Base-by-base conservation (phyloP, 2,329 filamentous ascomycete species). In the Colletotrichum eleusines region DNA sequence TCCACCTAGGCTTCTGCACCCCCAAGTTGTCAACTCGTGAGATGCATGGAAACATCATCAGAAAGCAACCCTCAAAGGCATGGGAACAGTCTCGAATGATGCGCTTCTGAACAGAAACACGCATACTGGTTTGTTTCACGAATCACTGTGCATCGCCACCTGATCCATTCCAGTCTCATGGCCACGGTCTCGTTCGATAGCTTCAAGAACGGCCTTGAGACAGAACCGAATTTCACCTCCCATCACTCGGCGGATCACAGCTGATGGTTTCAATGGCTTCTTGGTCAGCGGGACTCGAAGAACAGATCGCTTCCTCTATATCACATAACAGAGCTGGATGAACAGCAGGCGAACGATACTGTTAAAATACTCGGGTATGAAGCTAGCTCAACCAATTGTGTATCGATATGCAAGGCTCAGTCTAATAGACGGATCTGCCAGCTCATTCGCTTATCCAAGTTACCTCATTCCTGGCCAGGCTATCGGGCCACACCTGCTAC, bases 31-130 rank as follows among this genome's bases (percentile, higher is more conserved):
- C 12, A 3, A 1, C 42, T 46, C 6, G 20, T 11, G 18, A 9
- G 18, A 11, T 4, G 42, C 2, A 4, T n/a, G 2, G 8, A 4
- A 11, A 8, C 4, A 9, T 11, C 9, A 9, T n/a, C 6, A n/a
- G 3, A 9, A 1, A 1, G 4, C 4, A 11, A 9, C 14, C 42
- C 5, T 46, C 8, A n/a, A 1, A n/a, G 6, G 8, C 20, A n/a
- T n/a, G 20, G n/a, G 11, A n/a, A 9, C 18, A 20, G 3, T 46
- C 20, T n/a, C 42, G 2, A 3, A n/a, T n/a, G 20, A 20, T n/a
- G 6, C 7, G 0, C 20, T 46, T 9, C 42, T 9, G 8, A 2
- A 20, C 5, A 11, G 7, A 2, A n/a, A n/a, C 12, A 2, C 11
- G 1, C 9, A 38, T 38, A 38, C 35, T 38, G 8, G 3, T 38